A percentile compares a stretch with the other conserved stretches of the same genome.
These are phyloP conservation scores for Trapa bicornis DNA, from an alignment of 345 rosid genomes.

Conservation along the genomic window DNA sequence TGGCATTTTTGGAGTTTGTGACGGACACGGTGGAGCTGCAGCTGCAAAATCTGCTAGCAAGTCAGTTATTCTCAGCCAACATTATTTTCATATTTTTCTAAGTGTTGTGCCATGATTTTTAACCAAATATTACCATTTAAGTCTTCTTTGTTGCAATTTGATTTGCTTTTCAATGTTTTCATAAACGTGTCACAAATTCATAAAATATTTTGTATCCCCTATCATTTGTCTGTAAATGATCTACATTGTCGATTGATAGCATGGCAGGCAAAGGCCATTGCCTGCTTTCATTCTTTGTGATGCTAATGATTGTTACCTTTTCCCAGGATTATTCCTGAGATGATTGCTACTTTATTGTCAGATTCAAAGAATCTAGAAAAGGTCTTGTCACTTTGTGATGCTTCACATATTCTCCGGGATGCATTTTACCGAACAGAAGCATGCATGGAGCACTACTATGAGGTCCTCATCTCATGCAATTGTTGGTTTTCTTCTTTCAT, in stretches of 20 bases:
- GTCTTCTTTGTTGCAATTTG: not conserved
- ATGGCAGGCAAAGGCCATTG: not conserved
- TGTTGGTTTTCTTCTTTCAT: not conserved
- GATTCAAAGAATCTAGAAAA: conserved; percentile 55
- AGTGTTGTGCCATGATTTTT: not conserved
- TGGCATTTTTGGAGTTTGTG: conserved; percentile 91
- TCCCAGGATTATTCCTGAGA: conserved; percentile 72
- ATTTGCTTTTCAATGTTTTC: not conserved
- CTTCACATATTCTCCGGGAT: conserved; percentile 68
- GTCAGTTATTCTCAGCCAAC: conserved; percentile 41
- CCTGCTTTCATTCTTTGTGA: not conserved
- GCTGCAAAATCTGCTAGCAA: conserved; percentile 90
- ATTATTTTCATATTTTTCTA: conserved; percentile 10
- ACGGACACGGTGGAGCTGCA: conserved; percentile 88
- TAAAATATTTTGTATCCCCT: not conserved
- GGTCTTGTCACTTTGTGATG: conserved; percentile 60
- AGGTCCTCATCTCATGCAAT: conserved; percentile 38
- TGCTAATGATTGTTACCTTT: not conserved
- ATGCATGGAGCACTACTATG: conserved; percentile 62
- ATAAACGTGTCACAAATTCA: not conserved
- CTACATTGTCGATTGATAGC: not conserved
- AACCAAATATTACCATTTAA: not conserved
- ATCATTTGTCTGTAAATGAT: not conserved
- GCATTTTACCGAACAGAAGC: conserved; percentile 80
- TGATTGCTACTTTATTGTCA: conserved; percentile 52